A percentile compares a stretch with the other conserved stretches of the same genome.
phyloP scores from a whole-genome alignment of 1,284 basidiomycete species.

The Boletellus dicymbophilus region DNA sequence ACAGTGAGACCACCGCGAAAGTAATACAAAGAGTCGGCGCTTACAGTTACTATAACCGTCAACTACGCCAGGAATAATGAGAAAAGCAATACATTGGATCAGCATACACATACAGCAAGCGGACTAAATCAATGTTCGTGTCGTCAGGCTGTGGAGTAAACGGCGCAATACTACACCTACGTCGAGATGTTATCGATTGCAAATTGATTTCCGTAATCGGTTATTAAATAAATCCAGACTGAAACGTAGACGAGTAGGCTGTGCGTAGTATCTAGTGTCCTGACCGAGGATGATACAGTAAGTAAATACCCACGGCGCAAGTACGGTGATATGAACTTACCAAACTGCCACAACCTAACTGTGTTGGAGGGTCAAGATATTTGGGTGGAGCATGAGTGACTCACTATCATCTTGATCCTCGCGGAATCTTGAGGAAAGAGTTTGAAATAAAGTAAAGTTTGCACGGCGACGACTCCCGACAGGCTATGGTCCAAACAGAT shows the following conservation, averaged over 20 bases:
- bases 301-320: neutral
- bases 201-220: slow-evolving; percentile 25
- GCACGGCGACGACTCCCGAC: slow-evolving; percentile 45
- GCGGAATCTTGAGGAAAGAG: slow-evolving; percentile 39
- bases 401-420: slow-evolving; percentile 38
- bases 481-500: slow-evolving; percentile 31
- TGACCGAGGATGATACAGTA: slow-evolving; percentile 11
- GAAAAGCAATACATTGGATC: neutral
- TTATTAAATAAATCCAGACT: slow-evolving; percentile 32
- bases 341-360: slow-evolving; percentile 30
- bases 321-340: slow-evolving; percentile 6
- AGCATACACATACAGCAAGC: slow-evolving; percentile 27
- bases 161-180: slow-evolving; percentile 14
- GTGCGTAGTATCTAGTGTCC: slow-evolving; percentile 27
- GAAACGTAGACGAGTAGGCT: slow-evolving; percentile 30
- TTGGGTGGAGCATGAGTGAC: slow-evolving; percentile 8
- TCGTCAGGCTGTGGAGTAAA: neutral
- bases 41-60: slow-evolving; percentile 47
- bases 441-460: slow-evolving; percentile 45
- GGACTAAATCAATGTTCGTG: slow-evolving; percentile 31
- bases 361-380: neutral
- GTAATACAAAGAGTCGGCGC: neutral
- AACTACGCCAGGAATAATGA: slow-evolving; percentile 33
- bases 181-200: slow-evolving; percentile 26
- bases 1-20: neutral